Evolutionary conservation across 192 early-diverging fungal genomes (phyloP).

Genomic region (Podila clonocystis): DNA sequence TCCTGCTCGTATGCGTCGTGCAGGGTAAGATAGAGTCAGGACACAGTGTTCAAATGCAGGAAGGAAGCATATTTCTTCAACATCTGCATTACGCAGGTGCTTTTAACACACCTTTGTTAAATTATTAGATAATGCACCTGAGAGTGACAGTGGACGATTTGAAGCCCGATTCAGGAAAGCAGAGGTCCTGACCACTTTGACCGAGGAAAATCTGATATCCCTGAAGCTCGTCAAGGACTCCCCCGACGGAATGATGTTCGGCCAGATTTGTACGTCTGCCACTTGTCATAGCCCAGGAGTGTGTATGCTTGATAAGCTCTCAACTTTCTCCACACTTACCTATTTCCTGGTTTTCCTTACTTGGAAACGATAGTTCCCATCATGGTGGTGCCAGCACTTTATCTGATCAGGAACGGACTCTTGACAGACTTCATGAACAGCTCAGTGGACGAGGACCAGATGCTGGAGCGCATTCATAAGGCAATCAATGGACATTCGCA

Average conservation of each 20-base stretch:
- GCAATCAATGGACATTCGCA: constrained; percentile 29
- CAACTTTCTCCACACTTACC: no score
- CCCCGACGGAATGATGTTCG: constrained; percentile 43
- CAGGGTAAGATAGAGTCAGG: constrained; percentile 11
- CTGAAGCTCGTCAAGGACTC: constrained; percentile 31
- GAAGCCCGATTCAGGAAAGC: constrained; percentile 30
- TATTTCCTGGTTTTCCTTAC: no score
- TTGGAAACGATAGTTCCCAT: constrained; percentile 46
- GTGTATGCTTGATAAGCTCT: background rate
- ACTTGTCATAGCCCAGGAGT: background rate
- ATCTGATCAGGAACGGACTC: constrained; percentile 41
- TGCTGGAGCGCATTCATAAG: constrained; percentile 39
- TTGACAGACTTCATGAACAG: constrained; percentile 47
- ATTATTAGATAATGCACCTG: constrained; percentile 10
- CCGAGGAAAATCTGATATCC: constrained; percentile 14
- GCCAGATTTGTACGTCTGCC: constrained; percentile 36
- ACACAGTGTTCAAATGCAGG: background rate
- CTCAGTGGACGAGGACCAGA: constrained; percentile 23
- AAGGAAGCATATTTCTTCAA: background rate
- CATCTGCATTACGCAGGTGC: background rate
- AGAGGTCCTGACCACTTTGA: constrained; percentile 1
- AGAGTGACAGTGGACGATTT: constrained; percentile 23
- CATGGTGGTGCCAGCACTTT: constrained; percentile 38
- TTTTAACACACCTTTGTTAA: background rate
- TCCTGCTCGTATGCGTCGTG: constrained; percentile 40